Conservation (phyloP, 164 flowering plant genomes). For the Annona squamosa region DNA sequence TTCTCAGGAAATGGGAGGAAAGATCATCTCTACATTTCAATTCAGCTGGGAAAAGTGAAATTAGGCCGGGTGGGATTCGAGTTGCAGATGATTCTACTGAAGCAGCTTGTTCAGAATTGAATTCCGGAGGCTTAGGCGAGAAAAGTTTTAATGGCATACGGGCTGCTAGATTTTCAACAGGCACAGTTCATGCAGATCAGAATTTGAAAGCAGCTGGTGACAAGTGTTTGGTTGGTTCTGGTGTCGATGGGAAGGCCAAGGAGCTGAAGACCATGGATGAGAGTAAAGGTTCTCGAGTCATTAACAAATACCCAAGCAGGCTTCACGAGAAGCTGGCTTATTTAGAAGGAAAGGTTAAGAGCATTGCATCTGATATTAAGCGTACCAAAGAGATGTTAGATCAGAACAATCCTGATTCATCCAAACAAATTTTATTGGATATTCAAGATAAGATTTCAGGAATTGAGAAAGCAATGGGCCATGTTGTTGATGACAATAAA, state of each 20-base stretch:
- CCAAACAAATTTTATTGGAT: constrained; percentile 68
- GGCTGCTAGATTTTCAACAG: constrained; percentile 3
- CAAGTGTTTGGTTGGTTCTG: constrained; percentile 10
- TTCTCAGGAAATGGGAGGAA: background rate
- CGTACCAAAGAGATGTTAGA: constrained; percentile 86
- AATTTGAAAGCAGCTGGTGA: constrained; percentile 10
- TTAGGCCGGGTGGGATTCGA: background rate
- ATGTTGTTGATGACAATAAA: constrained; percentile 33
- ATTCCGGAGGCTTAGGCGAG: constrained; percentile 8
- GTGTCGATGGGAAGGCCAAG: constrained; percentile 15
- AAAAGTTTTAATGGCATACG: constrained; percentile 2
- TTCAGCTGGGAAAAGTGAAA: background rate
- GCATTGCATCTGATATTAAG: constrained; percentile 88
- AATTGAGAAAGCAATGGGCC: constrained; percentile 75
- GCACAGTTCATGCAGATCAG: background rate
- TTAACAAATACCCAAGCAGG: constrained; percentile 54
- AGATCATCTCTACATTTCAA: background rate
- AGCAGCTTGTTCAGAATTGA: background rate
- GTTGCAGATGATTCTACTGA: constrained; percentile 2
- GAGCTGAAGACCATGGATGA: constrained; percentile 29
- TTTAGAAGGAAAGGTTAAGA: constrained; percentile 85
- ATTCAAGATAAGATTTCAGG: constrained; percentile 89
- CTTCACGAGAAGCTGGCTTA: constrained; percentile 90
- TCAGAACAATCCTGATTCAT: constrained; percentile 64
- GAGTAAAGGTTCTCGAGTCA: constrained; percentile 8